These are phyloP conservation scores for Silene vulgaris DNA, from an alignment of 179 eudicot genomes.

Conservation along the genomic window DNA sequence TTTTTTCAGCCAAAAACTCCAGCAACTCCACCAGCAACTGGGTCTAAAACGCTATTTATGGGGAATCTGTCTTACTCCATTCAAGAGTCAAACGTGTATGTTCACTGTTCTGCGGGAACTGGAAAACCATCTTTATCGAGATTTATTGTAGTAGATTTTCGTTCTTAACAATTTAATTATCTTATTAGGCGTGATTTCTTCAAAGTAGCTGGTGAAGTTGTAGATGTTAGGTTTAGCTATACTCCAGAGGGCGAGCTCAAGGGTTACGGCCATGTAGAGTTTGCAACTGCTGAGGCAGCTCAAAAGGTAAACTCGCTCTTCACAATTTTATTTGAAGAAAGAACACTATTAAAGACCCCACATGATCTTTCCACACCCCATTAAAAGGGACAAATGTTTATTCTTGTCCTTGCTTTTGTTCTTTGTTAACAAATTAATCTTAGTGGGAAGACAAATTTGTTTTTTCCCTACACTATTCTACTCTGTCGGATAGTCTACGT, in stretches of 20 bases:
- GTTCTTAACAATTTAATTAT: not conserved
- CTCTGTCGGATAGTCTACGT: too few relatives aligned
- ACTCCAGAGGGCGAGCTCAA: conserved; percentile 27
- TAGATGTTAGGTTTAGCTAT: too few relatives aligned
- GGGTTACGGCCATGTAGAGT: conserved; percentile 90
- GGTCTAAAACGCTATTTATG: not conserved
- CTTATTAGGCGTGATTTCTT: too few relatives aligned
- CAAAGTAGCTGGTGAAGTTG: too few relatives aligned
- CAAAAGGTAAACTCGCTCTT: conserved; percentile 41
- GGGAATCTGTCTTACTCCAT: not conserved
- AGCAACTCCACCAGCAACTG: not conserved
- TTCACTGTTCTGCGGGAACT: not conserved
- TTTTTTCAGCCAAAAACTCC: not conserved
- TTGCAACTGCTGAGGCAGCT: conserved; percentile 67
- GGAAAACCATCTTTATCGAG: not conserved
- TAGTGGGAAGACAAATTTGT: too few relatives aligned
- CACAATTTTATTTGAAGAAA: too few relatives aligned
- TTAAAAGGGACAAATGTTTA: not conserved
- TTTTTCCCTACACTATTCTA: too few relatives aligned
- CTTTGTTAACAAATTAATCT: too few relatives aligned
- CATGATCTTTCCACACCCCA: too few relatives aligned
- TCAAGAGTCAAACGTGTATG: not conserved
- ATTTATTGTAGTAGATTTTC: too few relatives aligned
- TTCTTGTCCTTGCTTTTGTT: not conserved
- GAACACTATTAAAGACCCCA: too few relatives aligned